phyloP scores from a whole-genome alignment of 148 eudicot genomes.

The Persicaria tinctoria region DNA sequence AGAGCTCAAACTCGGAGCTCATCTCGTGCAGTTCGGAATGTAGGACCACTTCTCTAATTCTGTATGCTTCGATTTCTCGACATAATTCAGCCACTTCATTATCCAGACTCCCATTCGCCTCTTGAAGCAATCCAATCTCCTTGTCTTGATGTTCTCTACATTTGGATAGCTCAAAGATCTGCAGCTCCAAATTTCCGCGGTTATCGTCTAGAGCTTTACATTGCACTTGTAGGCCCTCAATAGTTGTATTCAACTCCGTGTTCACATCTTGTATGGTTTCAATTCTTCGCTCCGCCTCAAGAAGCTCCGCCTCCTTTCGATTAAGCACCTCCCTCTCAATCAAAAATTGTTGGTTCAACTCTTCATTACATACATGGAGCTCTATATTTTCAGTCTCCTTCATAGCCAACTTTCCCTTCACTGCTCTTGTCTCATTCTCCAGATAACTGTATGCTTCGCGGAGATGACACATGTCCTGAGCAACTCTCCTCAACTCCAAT shows the following conservation, averaged over 20 bases:
- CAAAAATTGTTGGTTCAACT: constrained; percentile 32
- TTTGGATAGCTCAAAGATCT: constrained; percentile 33
- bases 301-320: constrained; percentile 42
- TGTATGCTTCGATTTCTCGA: constrained; percentile 58
- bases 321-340: constrained; percentile 23
- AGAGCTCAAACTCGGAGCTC: constrained; percentile 68
- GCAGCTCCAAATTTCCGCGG: constrained; percentile 35
- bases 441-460: constrained; percentile 35
- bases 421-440: constrained; percentile 31
- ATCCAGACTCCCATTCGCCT: constrained; percentile 42
- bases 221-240: constrained; percentile 36
- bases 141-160: constrained; percentile 27
- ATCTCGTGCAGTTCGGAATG: constrained; percentile 61
- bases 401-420: constrained; percentile 36
- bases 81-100: constrained; percentile 45
- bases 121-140: constrained; percentile 47
- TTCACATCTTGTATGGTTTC: constrained; percentile 31
- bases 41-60: constrained; percentile 54
- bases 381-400: constrained; percentile 55
- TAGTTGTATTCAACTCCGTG: constrained; percentile 35
- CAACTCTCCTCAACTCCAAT: constrained; percentile 26
- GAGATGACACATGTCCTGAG: constrained; percentile 33
- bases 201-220: constrained; percentile 24
- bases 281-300: constrained; percentile 34
- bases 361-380: constrained; percentile 32